These are phyloP conservation scores for Alliaria petiolata DNA, from an alignment of 345 rosid genomes.

Conservation along the genomic window DNA sequence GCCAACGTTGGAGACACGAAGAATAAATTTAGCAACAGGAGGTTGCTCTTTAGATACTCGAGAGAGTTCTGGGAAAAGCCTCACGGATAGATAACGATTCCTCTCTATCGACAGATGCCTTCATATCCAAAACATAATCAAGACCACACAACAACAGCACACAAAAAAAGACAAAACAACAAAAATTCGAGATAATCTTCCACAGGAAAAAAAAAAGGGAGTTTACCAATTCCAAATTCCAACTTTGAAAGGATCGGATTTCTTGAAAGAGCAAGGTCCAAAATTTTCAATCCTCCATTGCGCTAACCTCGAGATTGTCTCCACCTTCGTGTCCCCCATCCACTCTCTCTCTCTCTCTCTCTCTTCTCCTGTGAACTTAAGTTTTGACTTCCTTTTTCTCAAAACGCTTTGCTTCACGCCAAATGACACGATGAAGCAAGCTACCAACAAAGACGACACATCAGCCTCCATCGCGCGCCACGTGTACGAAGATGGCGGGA, in stretches of 20 bases:
- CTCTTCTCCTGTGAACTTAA: slow-evolving; percentile 3
- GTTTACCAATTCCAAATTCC: slow-evolving; percentile 95
- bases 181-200: not conserved
- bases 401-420: slow-evolving; percentile 26
- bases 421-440: slow-evolving; percentile 20
- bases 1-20: slow-evolving; percentile 62
- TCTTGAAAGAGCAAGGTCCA: slow-evolving; percentile 70
- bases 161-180: too few species aligned
- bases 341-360: not conserved
- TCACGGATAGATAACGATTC: slow-evolving; percentile 65
- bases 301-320: slow-evolving; percentile 83
- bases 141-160: not conserved
- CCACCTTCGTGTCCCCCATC: slow-evolving; percentile 83
- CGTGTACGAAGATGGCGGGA: slow-evolving; percentile 17
- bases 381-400: slow-evolving; percentile 25
- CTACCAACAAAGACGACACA: not conserved
- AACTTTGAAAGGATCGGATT: slow-evolving; percentile 83
- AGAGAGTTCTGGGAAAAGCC: slow-evolving; percentile 83
- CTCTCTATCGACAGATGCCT: slow-evolving; percentile 88
- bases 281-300: slow-evolving; percentile 91
- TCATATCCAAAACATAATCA: not conserved
- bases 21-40: slow-evolving; percentile 66
- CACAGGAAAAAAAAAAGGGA: not conserved
- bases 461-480: slow-evolving; percentile 11
- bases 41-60: slow-evolving; percentile 71